These are phyloP conservation scores for Mycena capillaripes DNA, from an alignment of 768 basidiomycete genomes.

Conservation along the genomic window DNA sequence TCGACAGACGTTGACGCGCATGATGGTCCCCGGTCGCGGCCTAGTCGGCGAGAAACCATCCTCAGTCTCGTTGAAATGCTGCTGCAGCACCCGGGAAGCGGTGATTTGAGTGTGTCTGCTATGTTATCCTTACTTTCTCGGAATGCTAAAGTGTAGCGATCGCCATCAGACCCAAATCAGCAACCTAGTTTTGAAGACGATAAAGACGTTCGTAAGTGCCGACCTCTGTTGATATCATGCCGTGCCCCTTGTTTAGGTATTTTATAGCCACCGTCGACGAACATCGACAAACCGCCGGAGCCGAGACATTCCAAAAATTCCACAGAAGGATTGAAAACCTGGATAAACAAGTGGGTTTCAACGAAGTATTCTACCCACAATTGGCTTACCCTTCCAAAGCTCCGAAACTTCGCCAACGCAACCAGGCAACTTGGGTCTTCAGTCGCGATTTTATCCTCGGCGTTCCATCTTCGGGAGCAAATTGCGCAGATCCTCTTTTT, in stretches of 20 bases:
- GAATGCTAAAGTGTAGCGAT: background rate
- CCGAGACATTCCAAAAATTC: slow-evolving; percentile 74
- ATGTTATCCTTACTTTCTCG: background rate
- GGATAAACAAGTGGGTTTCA: slow-evolving; percentile 22
- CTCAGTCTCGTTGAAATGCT: slow-evolving; percentile 67
- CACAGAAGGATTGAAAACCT: slow-evolving; percentile 48
- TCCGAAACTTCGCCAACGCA: slow-evolving; percentile 83
- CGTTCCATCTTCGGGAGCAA: slow-evolving; percentile 78
- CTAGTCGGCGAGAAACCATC: slow-evolving; percentile 59
- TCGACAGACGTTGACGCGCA: slow-evolving; percentile 1
- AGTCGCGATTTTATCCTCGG: slow-evolving; percentile 81
- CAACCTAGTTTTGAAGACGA: slow-evolving; percentile 73
- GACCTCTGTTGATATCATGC: background rate
- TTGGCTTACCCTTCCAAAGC: slow-evolving; percentile 51
- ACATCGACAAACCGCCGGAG: slow-evolving; percentile 76
- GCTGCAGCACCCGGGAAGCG: slow-evolving; percentile 52
- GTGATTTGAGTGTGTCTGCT: slow-evolving; percentile 46
- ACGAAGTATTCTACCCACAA: background rate
- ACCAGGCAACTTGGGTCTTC: slow-evolving; percentile 84
- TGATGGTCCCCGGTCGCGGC: background rate
- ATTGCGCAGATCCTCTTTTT: slow-evolving; percentile 78
- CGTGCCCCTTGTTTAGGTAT: background rate
- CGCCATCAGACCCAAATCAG: slow-evolving; percentile 50
- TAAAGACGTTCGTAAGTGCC: slow-evolving; percentile 72
- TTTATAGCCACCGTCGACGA: slow-evolving; percentile 65